These are phyloP conservation scores for Dimargaris cristalligena DNA, from an alignment of 192 early-diverging fungal genomes.

Conservation along the genomic window DNA sequence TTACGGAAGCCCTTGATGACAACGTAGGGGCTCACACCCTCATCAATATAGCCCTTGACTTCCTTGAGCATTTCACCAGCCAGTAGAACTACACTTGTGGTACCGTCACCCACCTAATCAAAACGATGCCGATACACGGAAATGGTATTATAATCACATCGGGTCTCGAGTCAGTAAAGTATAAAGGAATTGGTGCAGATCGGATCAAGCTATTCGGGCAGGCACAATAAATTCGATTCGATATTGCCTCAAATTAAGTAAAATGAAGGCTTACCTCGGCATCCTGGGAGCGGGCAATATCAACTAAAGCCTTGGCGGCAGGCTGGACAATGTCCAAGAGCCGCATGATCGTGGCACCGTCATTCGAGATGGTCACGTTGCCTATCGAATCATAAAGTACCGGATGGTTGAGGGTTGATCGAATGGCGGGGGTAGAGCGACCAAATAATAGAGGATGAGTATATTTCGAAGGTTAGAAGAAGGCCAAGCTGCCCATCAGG, in stretches of 20 bases:
- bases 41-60: constrained; percentile 82
- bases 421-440: too few relatives aligned
- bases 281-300: constrained; percentile 96
- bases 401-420: not conserved
- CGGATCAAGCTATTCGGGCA: too few relatives aligned
- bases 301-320: constrained; percentile 93
- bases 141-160: too few relatives aligned
- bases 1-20: constrained; percentile 90
- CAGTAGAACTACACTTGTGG: constrained; percentile 90
- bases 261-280: constrained; percentile 54
- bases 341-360: constrained; percentile 97
- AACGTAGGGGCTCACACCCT: constrained; percentile 82
- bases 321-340: constrained; percentile 96
- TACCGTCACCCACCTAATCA: constrained; percentile 85
- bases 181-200: too few relatives aligned
- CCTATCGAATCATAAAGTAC: too few relatives aligned
- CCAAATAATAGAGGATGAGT: too few relatives aligned
- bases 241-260: too few relatives aligned
- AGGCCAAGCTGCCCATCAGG: too few relatives aligned
- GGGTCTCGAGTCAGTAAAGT: too few relatives aligned
- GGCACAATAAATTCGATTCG: too few relatives aligned
- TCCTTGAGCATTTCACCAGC: constrained; percentile 96
- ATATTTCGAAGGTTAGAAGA: too few relatives aligned
- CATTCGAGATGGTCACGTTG: constrained; percentile 91
- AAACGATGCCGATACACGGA: too few relatives aligned